Base-by-base conservation (phyloP, 179 eudicot species). In the Carnegiea gigantea region DNA sequence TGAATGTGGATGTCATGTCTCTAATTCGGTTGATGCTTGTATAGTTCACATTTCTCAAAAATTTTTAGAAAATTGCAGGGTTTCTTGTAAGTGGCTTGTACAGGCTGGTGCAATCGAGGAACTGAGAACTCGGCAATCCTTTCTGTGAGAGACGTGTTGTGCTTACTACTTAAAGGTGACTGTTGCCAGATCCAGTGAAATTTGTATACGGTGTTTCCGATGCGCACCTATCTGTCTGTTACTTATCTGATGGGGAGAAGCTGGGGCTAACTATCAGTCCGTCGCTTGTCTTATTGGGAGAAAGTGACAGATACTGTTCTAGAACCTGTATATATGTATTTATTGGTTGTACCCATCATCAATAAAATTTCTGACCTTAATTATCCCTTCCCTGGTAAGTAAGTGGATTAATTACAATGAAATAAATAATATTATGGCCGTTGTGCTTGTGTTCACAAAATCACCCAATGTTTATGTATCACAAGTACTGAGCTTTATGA, bases 91-190 rank as follows among this genome's bases (percentile, higher is more conserved):
- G 40, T 78, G 59, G 70, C 78, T 82, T 40, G 53, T 44, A 7
- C 38, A 54, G 62, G 62, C 30, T 26, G n/a, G 72, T 73, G 75
- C n/a, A 28, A 30, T 74, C 21, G 12, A 53, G 62, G 78, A 78
- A 36, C 70, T 64, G 75, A 64, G 78, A 38, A 44, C 30, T 36
- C 33, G 72, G 71, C 46, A 77, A 65, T 67, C 54, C 40, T 54
- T 67, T 83, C 83, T 65, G 23, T 17, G 43, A 44, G 38, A 46
- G 57, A 67, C 70, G 28, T 75, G 21, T 33, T 80, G 49, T 23
- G 46, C 79, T 33, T 78, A 33, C 64, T 75, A 54, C 15, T 57
- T 65, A 15, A 67, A 83, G 85, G 85, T 83, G 73, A 75, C 75
- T 75, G 21, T 80, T 53, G 43, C 78, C 20, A 64, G 49, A 64